phyloP scores from a whole-genome alignment of 2,329 filamentous ascomycete genomes.

The Lasiodiplodia citricola region DNA sequence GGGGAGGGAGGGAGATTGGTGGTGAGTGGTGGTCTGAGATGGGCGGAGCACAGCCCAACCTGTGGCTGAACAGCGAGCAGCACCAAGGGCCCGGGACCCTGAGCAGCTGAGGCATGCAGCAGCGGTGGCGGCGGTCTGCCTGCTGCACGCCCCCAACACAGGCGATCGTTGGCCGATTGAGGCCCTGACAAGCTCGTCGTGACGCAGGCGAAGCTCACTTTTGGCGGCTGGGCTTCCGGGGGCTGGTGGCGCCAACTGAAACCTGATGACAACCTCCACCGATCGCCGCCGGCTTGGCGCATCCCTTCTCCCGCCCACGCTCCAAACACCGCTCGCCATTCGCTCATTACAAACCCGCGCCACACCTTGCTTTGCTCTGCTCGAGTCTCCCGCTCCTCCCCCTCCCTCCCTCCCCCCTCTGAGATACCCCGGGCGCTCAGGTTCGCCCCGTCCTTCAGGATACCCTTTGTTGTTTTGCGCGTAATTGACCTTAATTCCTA shows the following conservation, averaged over 20 bases:
- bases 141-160: background rate
- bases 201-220: slow-evolving; percentile 1
- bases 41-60: slow-evolving; percentile 19
- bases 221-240: slow-evolving; percentile 14
- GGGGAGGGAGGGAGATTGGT: background rate
- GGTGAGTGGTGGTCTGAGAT: slow-evolving; percentile 8
- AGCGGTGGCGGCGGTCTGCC: background rate
- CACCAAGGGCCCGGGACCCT: background rate
- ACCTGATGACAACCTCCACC: slow-evolving; percentile 21
- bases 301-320: slow-evolving; percentile 15
- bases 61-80: slow-evolving; percentile 10
- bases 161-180: background rate
- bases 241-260: slow-evolving; percentile 13
- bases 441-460: background rate
- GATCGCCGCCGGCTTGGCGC: slow-evolving; percentile 12
- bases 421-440: slow-evolving; percentile 11
- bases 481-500: slow-evolving; percentile 11
- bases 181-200: background rate
- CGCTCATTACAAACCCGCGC: slow-evolving; percentile 12
- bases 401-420: background rate
- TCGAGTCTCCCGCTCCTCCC: background rate
- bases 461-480: slow-evolving; percentile 16
- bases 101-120: background rate
- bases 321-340: slow-evolving; percentile 6
- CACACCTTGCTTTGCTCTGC: background rate